Conservation (phyloP, 2,329 filamentous ascomycete species). For the Clonostachys chloroleuca region DNA sequence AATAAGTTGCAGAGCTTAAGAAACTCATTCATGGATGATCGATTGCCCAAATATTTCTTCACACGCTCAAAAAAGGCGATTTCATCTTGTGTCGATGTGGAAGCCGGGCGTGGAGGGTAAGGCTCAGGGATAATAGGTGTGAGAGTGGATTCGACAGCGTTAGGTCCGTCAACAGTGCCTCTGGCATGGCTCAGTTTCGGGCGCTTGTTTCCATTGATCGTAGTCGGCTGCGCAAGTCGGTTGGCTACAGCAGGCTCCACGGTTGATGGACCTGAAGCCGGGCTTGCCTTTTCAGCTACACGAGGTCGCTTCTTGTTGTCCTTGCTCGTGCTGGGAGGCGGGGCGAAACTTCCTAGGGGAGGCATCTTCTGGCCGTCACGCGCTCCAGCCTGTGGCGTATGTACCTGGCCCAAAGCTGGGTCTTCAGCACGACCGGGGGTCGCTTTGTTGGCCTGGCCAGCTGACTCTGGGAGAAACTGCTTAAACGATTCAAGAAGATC, state of each 20-base stretch:
- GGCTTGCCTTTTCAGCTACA: slow-evolving; percentile 47
- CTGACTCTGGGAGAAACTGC: slow-evolving; percentile 91
- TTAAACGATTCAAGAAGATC: slow-evolving; percentile 98
- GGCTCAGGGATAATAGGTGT: slow-evolving; percentile 87
- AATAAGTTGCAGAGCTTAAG: slow-evolving; percentile 95
- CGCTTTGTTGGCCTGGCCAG: slow-evolving; percentile 47
- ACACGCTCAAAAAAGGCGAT: slow-evolving; percentile 92
- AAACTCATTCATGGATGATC: slow-evolving; percentile 91
- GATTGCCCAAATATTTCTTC: slow-evolving; percentile 93
- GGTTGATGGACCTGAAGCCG: slow-evolving; percentile 39
- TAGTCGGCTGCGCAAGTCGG: slow-evolving; percentile 20
- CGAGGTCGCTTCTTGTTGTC: slow-evolving; percentile 86
- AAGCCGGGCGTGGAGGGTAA: slow-evolving; percentile 68
- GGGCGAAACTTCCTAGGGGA: slow-evolving; percentile 91
- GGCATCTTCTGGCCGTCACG: slow-evolving; percentile 75
- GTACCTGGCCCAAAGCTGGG: slow-evolving; percentile 6
- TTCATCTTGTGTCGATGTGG: slow-evolving; percentile 78
- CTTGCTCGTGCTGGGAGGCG: slow-evolving; percentile 74
- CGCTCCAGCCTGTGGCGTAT: slow-evolving; percentile 47
- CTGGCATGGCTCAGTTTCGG: slow-evolving; percentile 71
- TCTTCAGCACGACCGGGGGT: slow-evolving; percentile 60
- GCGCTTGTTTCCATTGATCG: slow-evolving; percentile 50
- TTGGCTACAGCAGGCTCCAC: slow-evolving; percentile 33
- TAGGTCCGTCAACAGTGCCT: slow-evolving; percentile 48
- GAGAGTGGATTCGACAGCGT: slow-evolving; percentile 74